Evolutionary conservation across 2,329 filamentous ascomycete species (phyloP), one percentile per base, ranked within the genome.

Genomic region (Cladosporium sphaerospermum): DNA sequence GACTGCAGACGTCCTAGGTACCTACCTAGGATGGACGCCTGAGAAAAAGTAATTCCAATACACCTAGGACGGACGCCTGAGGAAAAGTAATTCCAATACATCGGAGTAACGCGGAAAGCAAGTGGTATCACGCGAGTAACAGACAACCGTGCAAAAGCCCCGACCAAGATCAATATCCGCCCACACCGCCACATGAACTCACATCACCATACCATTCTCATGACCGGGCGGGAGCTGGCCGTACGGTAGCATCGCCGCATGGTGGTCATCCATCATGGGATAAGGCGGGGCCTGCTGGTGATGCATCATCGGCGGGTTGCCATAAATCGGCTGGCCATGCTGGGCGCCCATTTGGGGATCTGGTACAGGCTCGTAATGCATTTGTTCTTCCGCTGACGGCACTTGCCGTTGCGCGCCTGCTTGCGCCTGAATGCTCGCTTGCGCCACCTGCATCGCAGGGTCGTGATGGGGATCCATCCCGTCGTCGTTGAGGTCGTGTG

Each of bases 291-390:
- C 52, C 16, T 50, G 58, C 36, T 56, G 55, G 28, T 57, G 58
- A 23, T 57, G 55, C 61, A 62, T 59, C 57, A 61, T 59, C 36
- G 33, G 50, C 41, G 50, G 61, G 61, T 33, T 56, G 53, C 53
- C 57, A 9, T 46, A 54, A 13, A 57, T 57, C 13, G 56, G 51
- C 6, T 56, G 57, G 1, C 50, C 42, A 32, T 62, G 59, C 13
- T 57, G 59, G 18, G 60, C 59, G 16, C 53, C 57, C 42, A 50
- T 50, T 16, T 37, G 49, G n/a, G 39, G 34, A 42, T 50, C 52
- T 4, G 58, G 51, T 6, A 59, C 52, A 13, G 61, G 59, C 43
- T 65, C 64, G 52, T 65, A 66, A 18, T 61, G 60, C 6, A 66
- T 61, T 48, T 62, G 60, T 11, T 61, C 53, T 13, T 64, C 61